Base-by-base conservation (phyloP, 257 asterid species). In the Nicotiana attenuata region DNA sequence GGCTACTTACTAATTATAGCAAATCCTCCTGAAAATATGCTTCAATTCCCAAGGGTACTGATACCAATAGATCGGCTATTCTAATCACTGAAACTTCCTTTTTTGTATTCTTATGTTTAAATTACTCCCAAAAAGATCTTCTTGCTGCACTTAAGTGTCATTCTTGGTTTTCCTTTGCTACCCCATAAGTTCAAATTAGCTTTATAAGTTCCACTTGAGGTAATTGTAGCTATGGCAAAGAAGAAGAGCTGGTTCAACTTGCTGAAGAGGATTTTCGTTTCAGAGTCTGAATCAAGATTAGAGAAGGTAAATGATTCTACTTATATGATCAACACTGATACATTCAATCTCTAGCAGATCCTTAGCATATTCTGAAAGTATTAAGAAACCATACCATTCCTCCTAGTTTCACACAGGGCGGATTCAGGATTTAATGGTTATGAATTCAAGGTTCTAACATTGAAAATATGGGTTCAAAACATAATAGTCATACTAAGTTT, bases 231-330 rank as follows among this genome's bases (percentile, higher is more conserved):
- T 45, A 94, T 93, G 98, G 97, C 91, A 26, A 91, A 84, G 89
- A 94, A 86, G 92, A 91, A 83, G 89, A 89, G 90, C 33, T 93
- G 96, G 98, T 89, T 93, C 86, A 82, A 83, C 77, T 38, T 89
- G 13, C 66, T 95, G 14, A 93, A 86, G 91, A 91, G 89, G 85
- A 15, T 95, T 24, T 91, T 93, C 84, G n/a, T 92, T 71, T 77
- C 94, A 65, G 97, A 89, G 56, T 84, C 90, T 22, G 88, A 85
- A 77, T 88, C 93, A 66, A 89, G 91, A 88, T 20, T 84, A 75
- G 97, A 90, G 4, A 93, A 88, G 97, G 98, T 94, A 84, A 83
- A 52, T 14, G 22, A 80, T 9, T 75, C 59, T 8, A 45, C 19
- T 20, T 13, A 31, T 31, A 57, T 80, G 68, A 83, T 87, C 69